Conservation (phyloP, 1,284 basidiomycete species). For the Bjerkandera adusta region DNA sequence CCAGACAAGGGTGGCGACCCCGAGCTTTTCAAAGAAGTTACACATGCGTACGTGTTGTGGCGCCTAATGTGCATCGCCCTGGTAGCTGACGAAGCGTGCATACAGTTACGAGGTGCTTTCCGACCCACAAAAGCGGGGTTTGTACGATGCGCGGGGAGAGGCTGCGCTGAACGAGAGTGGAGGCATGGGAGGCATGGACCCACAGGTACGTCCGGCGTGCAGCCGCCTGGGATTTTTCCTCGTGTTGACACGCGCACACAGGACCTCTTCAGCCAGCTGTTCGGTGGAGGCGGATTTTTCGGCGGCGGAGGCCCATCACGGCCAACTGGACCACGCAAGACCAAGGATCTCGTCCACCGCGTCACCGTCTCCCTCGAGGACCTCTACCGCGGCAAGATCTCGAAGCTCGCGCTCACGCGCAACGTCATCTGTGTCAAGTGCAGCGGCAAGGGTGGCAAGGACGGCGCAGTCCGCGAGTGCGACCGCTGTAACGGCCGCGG, state of each 20-base stretch:
- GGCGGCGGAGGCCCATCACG: slow-evolving; percentile 62
- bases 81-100: slow-evolving; percentile 8
- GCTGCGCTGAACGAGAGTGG: slow-evolving; percentile 88
- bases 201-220: slow-evolving; percentile 56
- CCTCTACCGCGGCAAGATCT: slow-evolving; percentile 97
- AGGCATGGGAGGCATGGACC: slow-evolving; percentile 95
- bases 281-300: slow-evolving; percentile 69
- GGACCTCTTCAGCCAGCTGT: slow-evolving; percentile 98
- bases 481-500: slow-evolving; percentile 86
- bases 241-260: slow-evolving; percentile 33
- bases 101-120: slow-evolving; percentile 90
- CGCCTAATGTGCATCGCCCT: slow-evolving; percentile 5
- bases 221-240: no score
- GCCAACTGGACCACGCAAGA: slow-evolving; percentile 87
- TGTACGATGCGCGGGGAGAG: slow-evolving; percentile 94
- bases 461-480: slow-evolving; percentile 89
- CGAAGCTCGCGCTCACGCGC: slow-evolving; percentile 95
- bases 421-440: slow-evolving; percentile 94
- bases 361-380: slow-evolving; percentile 96
- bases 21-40: slow-evolving; percentile 97
- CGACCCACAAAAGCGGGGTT: slow-evolving; percentile 79
- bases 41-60: slow-evolving; percentile 75
- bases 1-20: slow-evolving; percentile 98
- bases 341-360: slow-evolving; percentile 98
- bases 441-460: slow-evolving; percentile 96